Base-by-base conservation (phyloP, 768 basidiomycete genomes). In the Rhodotorula toruloides region DNA sequence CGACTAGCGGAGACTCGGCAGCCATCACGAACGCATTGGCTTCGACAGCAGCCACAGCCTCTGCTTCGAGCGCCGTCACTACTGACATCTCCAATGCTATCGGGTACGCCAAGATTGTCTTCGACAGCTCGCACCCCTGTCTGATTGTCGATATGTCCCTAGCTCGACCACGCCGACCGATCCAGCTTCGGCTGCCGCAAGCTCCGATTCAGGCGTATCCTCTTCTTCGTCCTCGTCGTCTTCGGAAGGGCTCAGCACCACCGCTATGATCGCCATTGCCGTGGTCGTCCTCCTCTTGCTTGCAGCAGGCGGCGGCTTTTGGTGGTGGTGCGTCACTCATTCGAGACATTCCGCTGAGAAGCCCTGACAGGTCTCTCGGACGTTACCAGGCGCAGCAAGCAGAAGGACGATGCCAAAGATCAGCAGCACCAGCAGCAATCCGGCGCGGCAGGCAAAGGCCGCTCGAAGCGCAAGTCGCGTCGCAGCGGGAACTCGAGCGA, bases 261-360 rank as follows among this genome's bases (percentile, higher is more conserved):
- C 46, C n/a, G 31, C 34, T 13, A 36, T 37, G 22, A 14, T 44
- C 42, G 50, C 14, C 32, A 22, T 44, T 12, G 8, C 19, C 43
- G n/a, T 46, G 17, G 32, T 54, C 11, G 27, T 61, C 31, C 22
- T 61, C 42, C 17, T 61, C n/a, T 13, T 53, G 40, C 19, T 36
- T 7, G 31, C 8, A 3, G 43, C 25, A 2, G 31, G 34, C 27
- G 50, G 40, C 32, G 40, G 31, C 7, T 37, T 44, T n/a, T 61
- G 32, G 42, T 61, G 60, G 60, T 54, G 58, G 34, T 46, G 34
- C 57, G 44, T 31, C 42, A 43, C 55, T 44, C 34, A 22, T 32
- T 37, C 40, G 25, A 44, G 6, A 25, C n/a, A 34, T 17, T 55
- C 54, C 27, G 54, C 52, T 12, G 44, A 46, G 25, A 53, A 12